Evolutionary conservation across 1,139 yeast genomes (phyloP).

Genomic region (Pichia sp.): DNA sequence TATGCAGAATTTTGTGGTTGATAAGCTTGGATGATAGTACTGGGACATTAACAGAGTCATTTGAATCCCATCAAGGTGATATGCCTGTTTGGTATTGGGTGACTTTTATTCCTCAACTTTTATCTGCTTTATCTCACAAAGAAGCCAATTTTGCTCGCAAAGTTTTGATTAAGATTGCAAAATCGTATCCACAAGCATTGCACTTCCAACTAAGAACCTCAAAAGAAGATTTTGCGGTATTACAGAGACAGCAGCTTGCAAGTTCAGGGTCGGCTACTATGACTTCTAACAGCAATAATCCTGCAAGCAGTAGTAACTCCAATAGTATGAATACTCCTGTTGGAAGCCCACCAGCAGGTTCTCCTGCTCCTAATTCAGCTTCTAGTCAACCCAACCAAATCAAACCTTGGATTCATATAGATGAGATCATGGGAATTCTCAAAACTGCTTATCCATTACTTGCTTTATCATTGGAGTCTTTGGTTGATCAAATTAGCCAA

Average conservation of each 20-base stretch:
- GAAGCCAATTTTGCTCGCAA: constrained; percentile 88
- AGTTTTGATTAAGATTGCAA: constrained; percentile 86
- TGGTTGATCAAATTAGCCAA: constrained; percentile 93
- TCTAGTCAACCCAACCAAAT: background rate
- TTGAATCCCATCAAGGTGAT: constrained; percentile 90
- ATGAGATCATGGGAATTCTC: constrained; percentile 89
- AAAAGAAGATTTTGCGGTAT: constrained; percentile 85
- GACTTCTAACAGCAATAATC: background rate
- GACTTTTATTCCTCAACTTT: constrained; percentile 88
- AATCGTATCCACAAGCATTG: constrained; percentile 93
- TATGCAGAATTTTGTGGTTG: constrained; percentile 91
- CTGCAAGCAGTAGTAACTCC: background rate
- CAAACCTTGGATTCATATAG: constrained; percentile 94
- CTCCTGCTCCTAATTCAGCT: constrained; percentile 7
- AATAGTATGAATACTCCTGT: constrained; percentile 11
- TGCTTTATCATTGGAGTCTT: constrained; percentile 87
- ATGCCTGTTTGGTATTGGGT: constrained; percentile 99
- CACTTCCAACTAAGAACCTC: constrained; percentile 95
- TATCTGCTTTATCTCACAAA: constrained; percentile 83
- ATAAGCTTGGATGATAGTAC: constrained; percentile 84
- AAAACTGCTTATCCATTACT: constrained; percentile 94
- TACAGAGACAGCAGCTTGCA: constrained; percentile 58
- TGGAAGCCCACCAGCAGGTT: constrained; percentile 15
- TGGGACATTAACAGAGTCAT: constrained; percentile 80
- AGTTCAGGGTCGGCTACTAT: constrained; percentile 7